These are phyloP conservation scores for Boletales sp. DNA, from an alignment of 768 basidiomycete genomes.

Conservation along the genomic window DNA sequence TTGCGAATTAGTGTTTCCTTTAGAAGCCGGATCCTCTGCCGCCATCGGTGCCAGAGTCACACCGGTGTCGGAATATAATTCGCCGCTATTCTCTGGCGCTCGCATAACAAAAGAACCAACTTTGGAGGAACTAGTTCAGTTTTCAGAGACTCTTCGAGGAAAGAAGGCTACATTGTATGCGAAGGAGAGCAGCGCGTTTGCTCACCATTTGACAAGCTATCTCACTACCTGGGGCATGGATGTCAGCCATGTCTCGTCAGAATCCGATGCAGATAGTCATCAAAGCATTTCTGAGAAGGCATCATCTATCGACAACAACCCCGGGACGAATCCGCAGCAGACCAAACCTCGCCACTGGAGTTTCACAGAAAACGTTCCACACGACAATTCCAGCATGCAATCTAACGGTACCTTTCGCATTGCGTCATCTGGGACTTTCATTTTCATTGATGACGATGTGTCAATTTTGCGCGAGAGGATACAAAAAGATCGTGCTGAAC, in stretches of 20 bases:
- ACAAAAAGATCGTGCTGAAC: conserved; percentile 59
- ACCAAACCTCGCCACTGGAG: conserved; percentile 24
- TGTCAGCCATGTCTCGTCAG: conserved; percentile 72
- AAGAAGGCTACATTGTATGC: conserved; percentile 84
- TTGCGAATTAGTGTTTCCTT: conserved; percentile 61
- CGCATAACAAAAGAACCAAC: conserved; percentile 67
- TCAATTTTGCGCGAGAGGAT: conserved; percentile 73
- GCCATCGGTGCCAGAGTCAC: conserved; percentile 36
- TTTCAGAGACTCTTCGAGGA: conserved; percentile 79
- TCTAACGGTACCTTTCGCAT: conserved; percentile 24
- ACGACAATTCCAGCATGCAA: conserved; percentile 17
- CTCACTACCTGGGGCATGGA: conserved; percentile 95
- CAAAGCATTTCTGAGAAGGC: conserved; percentile 17
- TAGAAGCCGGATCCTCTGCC: conserved; percentile 58
- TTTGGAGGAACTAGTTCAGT: conserved; percentile 69
- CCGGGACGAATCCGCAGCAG: conserved; percentile 2
- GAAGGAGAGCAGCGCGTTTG: conserved; percentile 82
- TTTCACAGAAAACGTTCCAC: conserved; percentile 11
- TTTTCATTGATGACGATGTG: conserved; percentile 93
- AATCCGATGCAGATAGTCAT: conserved; percentile 47
- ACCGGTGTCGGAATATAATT: conserved; percentile 45
- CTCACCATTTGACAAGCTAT: conserved; percentile 89
- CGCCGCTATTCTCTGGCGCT: conserved; percentile 46
- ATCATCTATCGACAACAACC: conserved; percentile 6
- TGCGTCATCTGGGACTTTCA: conserved; percentile 49